Evolutionary conservation across 768 basidiomycete genomes (phyloP), one percentile per base, ranked within the genome.

Genomic region (Boletus reticuloceps): DNA sequence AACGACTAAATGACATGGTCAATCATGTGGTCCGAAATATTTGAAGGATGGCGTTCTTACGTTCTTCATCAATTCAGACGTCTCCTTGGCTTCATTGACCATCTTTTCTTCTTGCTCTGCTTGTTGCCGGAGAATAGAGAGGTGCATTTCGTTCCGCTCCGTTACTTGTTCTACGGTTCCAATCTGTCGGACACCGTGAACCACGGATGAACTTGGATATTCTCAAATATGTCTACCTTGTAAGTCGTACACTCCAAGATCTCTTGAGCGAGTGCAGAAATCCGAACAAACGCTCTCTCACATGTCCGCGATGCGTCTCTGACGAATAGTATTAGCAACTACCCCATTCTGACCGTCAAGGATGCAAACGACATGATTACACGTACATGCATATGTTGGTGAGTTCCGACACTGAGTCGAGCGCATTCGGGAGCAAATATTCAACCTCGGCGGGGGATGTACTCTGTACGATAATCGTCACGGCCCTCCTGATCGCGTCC

Each of bases 211-310:
- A 29, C 8, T 9, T 29, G 29, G 9, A 29, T 29, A 29, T 9
- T 29, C 29, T 29, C 29, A 29, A 29, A 29, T 29, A 29, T 29
- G 29, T 29, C 8, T 29, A 29, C 29, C 51, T 58, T 62, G 56
- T 55, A 51, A 1, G 61, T 62, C n/a, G 60, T 48, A 31, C 61
- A 62, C 47, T 62, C 61, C 48, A 58, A 40, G 13, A 62, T 62
- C 48, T 62, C 61, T 27, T 62, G 56, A 12, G 61, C 60, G 3
- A 62, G 60, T 4, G 53, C 56, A 16, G 60, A 62, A 29, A 62
- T 51, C 27, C 41, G 42, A 20, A 53, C 12, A 45, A 62, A 62
- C 14, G 50, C 61, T 19, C 47, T 51, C 37, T 58, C 61, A 40
- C 61, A 62, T 12, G 56, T 50, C 14, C 13, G 56, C 12, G 61